These are phyloP conservation scores for Bacterosira constricta DNA, from an alignment of 108 stramenopile genomes.

Conservation along the genomic window DNA sequence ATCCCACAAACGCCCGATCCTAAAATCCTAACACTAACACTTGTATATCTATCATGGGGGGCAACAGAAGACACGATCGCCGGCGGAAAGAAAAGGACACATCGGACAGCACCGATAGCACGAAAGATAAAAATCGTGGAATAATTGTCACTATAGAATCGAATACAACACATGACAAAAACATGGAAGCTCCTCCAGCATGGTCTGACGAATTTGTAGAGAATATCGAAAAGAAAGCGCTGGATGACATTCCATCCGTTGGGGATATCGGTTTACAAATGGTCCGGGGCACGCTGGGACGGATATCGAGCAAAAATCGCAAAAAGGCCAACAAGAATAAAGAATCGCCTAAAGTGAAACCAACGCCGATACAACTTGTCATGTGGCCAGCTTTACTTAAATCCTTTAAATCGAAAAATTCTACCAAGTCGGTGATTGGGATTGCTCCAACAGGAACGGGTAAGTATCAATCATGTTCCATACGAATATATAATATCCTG, in stretches of 20 bases:
- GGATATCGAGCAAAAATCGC: conserved; percentile 3
- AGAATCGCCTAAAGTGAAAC: conserved; percentile 23
- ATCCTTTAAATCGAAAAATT: background rate
- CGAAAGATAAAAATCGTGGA: background rate
- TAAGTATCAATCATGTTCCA: conserved; percentile 12
- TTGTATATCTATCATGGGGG: too few relatives aligned
- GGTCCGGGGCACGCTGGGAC: conserved; percentile 27
- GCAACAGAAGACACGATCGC: background rate
- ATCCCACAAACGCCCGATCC: too few relatives aligned
- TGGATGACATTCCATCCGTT: background rate
- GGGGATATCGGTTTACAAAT: conserved; percentile 22
- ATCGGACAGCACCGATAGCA: background rate
- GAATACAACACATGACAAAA: background rate
- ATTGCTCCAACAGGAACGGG: conserved; percentile 79
- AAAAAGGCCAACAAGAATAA: conserved; percentile 17
- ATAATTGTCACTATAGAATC: conserved; percentile 1
- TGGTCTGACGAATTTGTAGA: conserved; percentile 25
- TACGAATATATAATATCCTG: background rate
- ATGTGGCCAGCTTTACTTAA: conserved; percentile 64
- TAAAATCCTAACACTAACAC: too few relatives aligned
- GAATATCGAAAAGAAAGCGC: conserved; percentile 1
- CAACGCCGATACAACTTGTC: conserved; percentile 61
- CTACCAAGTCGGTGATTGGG: conserved; percentile 34
- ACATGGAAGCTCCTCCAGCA: background rate
- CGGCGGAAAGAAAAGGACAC: background rate